These are phyloP conservation scores for Kondoa subrosea DNA, from an alignment of 768 basidiomycete species.

Conservation along the genomic window DNA sequence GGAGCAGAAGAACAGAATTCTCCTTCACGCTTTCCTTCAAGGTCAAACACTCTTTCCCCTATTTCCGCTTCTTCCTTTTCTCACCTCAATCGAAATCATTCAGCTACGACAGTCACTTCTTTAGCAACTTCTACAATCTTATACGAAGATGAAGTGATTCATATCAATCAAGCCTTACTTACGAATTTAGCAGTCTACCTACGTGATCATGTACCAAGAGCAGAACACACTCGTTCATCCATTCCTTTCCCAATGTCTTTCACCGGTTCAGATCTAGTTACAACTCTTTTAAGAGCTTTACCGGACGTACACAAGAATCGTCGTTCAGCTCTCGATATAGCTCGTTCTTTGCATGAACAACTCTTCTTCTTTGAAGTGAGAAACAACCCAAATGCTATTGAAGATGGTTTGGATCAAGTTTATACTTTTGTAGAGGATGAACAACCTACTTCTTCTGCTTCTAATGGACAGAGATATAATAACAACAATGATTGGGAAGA, in stretches of 20 bases:
- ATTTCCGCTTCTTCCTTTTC: not conserved
- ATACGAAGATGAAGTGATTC: not conserved
- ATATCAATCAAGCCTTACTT: slow-evolving; percentile 66
- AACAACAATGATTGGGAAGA: slow-evolving; percentile 37
- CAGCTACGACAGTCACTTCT: not conserved
- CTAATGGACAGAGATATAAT: slow-evolving; percentile 7
- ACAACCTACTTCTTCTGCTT: not conserved
- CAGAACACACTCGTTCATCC: slow-evolving; percentile 76
- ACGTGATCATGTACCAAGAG: slow-evolving; percentile 72
- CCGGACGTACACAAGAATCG: slow-evolving; percentile 63
- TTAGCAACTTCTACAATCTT: not conserved
- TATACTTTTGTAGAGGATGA: slow-evolving; percentile 76
- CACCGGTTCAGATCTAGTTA: slow-evolving; percentile 86
- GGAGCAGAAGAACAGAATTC: not conserved
- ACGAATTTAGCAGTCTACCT: slow-evolving; percentile 77
- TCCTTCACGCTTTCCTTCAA: not conserved
- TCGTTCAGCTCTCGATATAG: slow-evolving; percentile 58
- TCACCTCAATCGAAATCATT: not conserved
- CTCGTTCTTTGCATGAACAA: slow-evolving; percentile 74
- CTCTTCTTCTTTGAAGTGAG: slow-evolving; percentile 95
- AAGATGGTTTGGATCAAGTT: slow-evolving; percentile 55
- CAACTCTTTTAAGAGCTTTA: slow-evolving; percentile 45
- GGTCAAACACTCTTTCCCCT: not conserved
- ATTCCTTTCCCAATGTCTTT: slow-evolving; percentile 80
- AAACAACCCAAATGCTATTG: slow-evolving; percentile 54